phyloP scores from a whole-genome alignment of 2,329 filamentous ascomycete species.

The Epichloe elymi region DNA sequence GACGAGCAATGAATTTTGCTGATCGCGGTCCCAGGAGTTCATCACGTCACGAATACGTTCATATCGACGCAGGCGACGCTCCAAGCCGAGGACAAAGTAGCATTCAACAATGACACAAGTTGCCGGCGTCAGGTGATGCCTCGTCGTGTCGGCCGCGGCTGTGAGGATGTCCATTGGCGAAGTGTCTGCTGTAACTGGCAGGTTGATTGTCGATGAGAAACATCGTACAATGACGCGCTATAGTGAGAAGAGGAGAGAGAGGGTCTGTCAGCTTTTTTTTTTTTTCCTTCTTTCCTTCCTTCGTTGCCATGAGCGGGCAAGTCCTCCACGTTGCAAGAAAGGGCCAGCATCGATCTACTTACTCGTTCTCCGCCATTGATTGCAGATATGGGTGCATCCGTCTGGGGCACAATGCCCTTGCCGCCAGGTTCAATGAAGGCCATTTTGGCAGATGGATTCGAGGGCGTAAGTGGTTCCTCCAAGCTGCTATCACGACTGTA shows the following conservation, averaged over 20 bases:
- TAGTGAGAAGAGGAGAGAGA: background rate
- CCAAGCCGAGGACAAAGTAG: conserved; percentile 62
- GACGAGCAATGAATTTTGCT: conserved; percentile 61
- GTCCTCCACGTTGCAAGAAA: no score
- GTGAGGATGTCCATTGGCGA: conserved; percentile 61
- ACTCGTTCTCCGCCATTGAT: conserved; percentile 69
- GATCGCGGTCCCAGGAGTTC: conserved; percentile 83
- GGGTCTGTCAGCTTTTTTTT: background rate
- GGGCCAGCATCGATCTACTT: conserved; percentile 21
- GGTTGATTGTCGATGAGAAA: conserved; percentile 51
- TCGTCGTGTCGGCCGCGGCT: conserved; percentile 49
- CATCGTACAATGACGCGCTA: conserved; percentile 62
- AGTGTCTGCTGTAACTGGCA: conserved; percentile 65
- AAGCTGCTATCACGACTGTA: conserved; percentile 20
- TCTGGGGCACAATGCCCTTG: conserved; percentile 35
- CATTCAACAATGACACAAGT: conserved; percentile 64
- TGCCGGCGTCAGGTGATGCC: conserved; percentile 48
- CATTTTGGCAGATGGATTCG: conserved; percentile 15
- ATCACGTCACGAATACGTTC: conserved; percentile 77
- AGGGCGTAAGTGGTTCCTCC: conserved; percentile 18
- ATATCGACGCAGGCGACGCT: conserved; percentile 72
- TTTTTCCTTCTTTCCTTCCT: no score
- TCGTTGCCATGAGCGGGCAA: background rate
- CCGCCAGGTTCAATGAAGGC: conserved; percentile 31
- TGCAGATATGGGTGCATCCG: conserved; percentile 67